These are phyloP conservation scores for Tanacetum coccineum DNA, from an alignment of 129 eudicot genomes.

Conservation along the genomic window DNA sequence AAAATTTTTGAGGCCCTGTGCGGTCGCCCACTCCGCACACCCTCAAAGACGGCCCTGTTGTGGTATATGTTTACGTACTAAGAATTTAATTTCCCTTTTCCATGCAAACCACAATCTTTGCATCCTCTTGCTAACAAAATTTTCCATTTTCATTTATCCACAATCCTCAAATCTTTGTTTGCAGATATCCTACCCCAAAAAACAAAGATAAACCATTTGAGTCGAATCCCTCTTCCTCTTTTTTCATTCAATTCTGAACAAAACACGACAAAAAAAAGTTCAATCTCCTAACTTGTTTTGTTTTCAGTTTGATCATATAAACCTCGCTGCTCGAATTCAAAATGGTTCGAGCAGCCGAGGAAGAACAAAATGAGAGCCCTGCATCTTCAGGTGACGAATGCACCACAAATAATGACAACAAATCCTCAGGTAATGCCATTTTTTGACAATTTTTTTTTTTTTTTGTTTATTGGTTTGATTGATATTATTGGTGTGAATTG, in stretches of 20 bases:
- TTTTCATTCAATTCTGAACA: conserved; percentile 15
- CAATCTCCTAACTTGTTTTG: conserved; percentile 25
- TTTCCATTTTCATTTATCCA: conserved; percentile 17
- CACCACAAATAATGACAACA: conserved; percentile 19
- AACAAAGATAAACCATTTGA: conserved; percentile 16
- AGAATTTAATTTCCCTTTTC: conserved; percentile 8
- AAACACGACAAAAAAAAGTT: not conserved
- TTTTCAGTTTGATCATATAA: conserved; percentile 20
- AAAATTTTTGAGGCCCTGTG: too few species aligned
- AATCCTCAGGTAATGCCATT: conserved; percentile 20
- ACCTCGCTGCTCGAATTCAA: conserved; percentile 38
- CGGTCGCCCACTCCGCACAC: too few species aligned
- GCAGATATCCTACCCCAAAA: conserved; percentile 7
- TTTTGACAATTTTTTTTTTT: not conserved
- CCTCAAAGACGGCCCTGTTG: too few species aligned
- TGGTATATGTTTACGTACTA: conserved; percentile 1
- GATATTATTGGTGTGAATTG: conserved; percentile 4
- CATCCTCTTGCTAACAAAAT: conserved; percentile 14
- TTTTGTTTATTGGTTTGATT: not conserved
- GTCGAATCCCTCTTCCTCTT: conserved; percentile 13
- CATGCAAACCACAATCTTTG: conserved; percentile 32
- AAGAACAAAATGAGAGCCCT: conserved; percentile 29
- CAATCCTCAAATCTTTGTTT: conserved; percentile 15
- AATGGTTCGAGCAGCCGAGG: conserved; percentile 66
- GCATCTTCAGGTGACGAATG: conserved; percentile 23